Conservation (phyloP, 352 stramenopile genomes). For the Phytopythium helicoides region DNA sequence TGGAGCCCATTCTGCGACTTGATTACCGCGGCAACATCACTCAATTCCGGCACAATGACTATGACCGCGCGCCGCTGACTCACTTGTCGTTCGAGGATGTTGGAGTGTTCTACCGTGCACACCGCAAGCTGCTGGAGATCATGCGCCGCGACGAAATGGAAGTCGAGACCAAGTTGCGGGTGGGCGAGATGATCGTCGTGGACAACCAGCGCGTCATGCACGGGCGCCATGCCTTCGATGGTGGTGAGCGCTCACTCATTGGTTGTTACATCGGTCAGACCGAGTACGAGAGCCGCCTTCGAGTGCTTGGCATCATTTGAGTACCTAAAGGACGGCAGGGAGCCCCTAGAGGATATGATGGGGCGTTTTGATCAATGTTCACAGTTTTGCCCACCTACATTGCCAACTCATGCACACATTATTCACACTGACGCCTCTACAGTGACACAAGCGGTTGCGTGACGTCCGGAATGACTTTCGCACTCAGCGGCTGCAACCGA, state of each 20-base stretch:
- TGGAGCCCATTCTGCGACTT: conserved; percentile 78
- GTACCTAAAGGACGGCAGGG: no score
- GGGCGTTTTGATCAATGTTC: no score
- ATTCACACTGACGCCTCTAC: no score
- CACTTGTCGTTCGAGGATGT: conserved; percentile 77
- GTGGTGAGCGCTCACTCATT: conserved; percentile 75
- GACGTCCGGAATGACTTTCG: no score
- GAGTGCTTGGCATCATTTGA: conserved; percentile 80
- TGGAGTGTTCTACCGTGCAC: conserved; percentile 67
- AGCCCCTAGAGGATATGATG: no score
- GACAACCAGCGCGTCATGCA: conserved; percentile 89
- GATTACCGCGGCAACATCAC: conserved; percentile 72
- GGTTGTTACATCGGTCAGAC: conserved; percentile 87
- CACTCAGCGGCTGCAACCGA: background rate
- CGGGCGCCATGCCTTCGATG: conserved; percentile 73
- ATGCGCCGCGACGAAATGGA: conserved; percentile 65
- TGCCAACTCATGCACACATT: no score
- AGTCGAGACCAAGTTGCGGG: conserved; percentile 55
- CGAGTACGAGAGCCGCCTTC: conserved; percentile 85
- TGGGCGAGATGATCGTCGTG: conserved; percentile 83
- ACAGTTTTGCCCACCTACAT: no score
- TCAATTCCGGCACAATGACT: conserved; percentile 88
- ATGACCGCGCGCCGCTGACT: conserved; percentile 80
- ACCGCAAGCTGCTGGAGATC: conserved; percentile 64
- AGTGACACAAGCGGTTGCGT: no score